Conservation (phyloP, 2,329 filamentous ascomycete genomes). For the Ambrosiella xylebori region DNA sequence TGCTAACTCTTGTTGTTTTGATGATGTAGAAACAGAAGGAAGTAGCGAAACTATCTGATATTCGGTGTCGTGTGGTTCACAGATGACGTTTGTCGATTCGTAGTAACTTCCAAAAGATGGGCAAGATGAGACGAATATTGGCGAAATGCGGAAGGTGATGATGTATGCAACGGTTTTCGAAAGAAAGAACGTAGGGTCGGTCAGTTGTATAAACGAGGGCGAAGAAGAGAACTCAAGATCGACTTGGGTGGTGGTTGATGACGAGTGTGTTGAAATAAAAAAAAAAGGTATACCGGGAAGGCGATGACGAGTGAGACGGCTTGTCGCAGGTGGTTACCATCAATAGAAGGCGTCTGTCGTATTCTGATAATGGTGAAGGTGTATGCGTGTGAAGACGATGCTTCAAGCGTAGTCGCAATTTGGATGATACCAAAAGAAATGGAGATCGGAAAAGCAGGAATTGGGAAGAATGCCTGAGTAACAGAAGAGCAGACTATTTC, state of each 20-base stretch:
- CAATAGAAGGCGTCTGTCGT: background rate
- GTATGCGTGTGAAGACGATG: background rate
- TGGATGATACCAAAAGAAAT: background rate
- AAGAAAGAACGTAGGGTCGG: slow-evolving; percentile 6
- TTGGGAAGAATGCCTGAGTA: background rate
- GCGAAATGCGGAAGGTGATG: background rate
- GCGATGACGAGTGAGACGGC: background rate
- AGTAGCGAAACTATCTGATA: too few relatives aligned
- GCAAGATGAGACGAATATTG: background rate
- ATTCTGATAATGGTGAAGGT: background rate
- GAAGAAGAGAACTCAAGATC: slow-evolving; percentile 1
- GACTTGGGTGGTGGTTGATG: slow-evolving; percentile 1
- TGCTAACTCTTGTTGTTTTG: too few relatives aligned
- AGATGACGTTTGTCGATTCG: too few relatives aligned
- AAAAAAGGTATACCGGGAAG: background rate
- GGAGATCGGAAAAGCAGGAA: background rate
- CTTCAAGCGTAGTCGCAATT: background rate
- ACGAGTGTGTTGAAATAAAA: background rate
- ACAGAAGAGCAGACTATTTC: slow-evolving; percentile 4
- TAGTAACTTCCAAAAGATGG: background rate
- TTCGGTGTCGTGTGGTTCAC: too few relatives aligned
- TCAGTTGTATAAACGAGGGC: background rate
- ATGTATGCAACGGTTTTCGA: background rate
- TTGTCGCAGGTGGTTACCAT: background rate
- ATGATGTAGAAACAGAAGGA: too few relatives aligned